Base-by-base conservation (phyloP, 2,329 filamentous ascomycete genomes). In the Xylaria multiplex region DNA sequence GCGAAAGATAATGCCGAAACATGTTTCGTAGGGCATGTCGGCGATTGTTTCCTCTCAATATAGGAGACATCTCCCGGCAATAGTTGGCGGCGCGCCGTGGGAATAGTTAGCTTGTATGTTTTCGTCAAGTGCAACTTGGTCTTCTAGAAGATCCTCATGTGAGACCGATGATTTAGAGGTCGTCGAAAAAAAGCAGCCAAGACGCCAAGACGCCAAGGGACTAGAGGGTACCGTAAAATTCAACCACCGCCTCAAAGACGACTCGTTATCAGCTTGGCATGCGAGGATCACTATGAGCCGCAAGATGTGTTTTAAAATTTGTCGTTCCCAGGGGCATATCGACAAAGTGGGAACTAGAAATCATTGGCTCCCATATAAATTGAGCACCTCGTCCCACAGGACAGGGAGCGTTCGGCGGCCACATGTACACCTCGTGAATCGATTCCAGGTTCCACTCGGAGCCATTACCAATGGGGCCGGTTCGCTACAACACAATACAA, bases 221-320 rank as follows among this genome's bases (percentile, higher is more conserved):
- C 49, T 46, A 58, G 53, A 42, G 52, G 27, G 24, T 30, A 35
- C 24, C 13, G 14, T 32, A 9, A 57, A 53, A 61, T 52, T 55
- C 16, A 46, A 19, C 53, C 48, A 61, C 48, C 37, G 53, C 53
- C 37, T 59, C 58, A 65, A 65, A 57, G 63, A 45, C 43, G 19
- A 24, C 6, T 52, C 42, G 57, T 65, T 66, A 59, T 67, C 65
- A 67, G 19, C 65, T 67, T 67, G 61, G 65, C 65, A 60, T 60
- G 60, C 60, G 61, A 64, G 52, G 65, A 64, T 67, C 64, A 7
- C 32, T 24, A 57, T 67, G 65, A 67, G 59, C 64, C 64, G 53
- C 64, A 66, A 59, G 54, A 45, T 48, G 42, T 49, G 27, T 59
- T 55, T 58, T 66, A 43, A 65, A 32, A 62, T 66, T 27, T 62